These are phyloP conservation scores for Lachnellula occidentalis DNA, from an alignment of 2,329 filamentous ascomycete genomes.

Conservation along the genomic window DNA sequence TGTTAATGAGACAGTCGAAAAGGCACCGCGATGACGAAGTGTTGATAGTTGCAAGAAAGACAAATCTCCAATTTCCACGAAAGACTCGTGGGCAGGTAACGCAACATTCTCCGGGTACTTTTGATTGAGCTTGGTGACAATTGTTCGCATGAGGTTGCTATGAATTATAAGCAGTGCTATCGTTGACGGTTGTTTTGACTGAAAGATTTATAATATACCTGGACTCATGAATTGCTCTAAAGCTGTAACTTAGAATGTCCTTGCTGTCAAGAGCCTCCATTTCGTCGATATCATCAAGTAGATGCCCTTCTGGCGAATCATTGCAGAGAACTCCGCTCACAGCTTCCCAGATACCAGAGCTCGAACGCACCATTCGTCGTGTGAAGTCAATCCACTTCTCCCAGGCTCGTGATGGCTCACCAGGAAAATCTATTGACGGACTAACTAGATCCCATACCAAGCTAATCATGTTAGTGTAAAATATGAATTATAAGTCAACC, in stretches of 20 bases:
- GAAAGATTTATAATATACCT: constrained; percentile 48
- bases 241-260: constrained; percentile 88
- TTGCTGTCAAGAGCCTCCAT: constrained; percentile 72
- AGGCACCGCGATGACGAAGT: constrained; percentile 84
- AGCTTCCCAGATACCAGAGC: constrained; percentile 67
- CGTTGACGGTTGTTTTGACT: neutral
- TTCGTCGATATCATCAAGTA: constrained; percentile 70
- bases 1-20: constrained; percentile 85
- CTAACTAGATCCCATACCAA: constrained; percentile 24
- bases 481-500: neutral
- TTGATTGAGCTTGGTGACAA: constrained; percentile 46
- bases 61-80: constrained; percentile 62
- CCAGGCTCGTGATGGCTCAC: neutral
- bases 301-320: constrained; percentile 87
- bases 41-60: constrained; percentile 78
- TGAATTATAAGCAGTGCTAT: neutral
- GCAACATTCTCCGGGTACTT: constrained; percentile 36
- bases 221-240: constrained; percentile 89
- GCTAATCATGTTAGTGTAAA: constrained; percentile 12
- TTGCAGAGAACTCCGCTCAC: constrained; percentile 80
- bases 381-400: constrained; percentile 34
- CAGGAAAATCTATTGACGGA: constrained; percentile 6
- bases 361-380: constrained; percentile 51
- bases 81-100: constrained; percentile 43
- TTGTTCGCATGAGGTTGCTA: constrained; percentile 65